These are phyloP conservation scores for Populus hybrid DNA, from an alignment of 441 rosid genomes.

Conservation along the genomic window DNA sequence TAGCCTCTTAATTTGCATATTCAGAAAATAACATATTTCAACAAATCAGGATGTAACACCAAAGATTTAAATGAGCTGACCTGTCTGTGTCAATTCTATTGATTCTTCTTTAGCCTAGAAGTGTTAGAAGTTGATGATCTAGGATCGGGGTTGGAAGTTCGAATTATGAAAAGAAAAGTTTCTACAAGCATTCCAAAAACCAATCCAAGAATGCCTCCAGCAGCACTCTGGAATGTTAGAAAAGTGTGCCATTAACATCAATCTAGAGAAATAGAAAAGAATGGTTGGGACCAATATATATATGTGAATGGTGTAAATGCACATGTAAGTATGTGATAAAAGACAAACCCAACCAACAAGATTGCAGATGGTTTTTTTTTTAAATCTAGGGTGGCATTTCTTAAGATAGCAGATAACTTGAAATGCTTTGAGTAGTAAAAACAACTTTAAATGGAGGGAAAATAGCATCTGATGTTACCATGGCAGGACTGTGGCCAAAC, in stretches of 20 bases:
- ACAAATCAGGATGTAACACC: background rate
- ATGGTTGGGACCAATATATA: background rate
- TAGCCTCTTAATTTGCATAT: background rate
- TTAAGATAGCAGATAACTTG: background rate
- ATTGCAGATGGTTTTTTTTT: background rate
- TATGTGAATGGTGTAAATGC: background rate
- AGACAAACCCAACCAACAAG: background rate
- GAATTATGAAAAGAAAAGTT: slow-evolving; percentile 80
- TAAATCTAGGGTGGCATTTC: background rate
- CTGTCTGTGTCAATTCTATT: slow-evolving; percentile 26
- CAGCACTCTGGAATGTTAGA: slow-evolving; percentile 58
- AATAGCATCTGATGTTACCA: slow-evolving; percentile 36
- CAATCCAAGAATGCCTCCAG: slow-evolving; percentile 91
- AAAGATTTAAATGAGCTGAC: slow-evolving; percentile 47
- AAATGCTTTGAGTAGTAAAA: background rate
- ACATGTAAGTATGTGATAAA: background rate
- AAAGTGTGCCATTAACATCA: background rate
- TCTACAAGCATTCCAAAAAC: slow-evolving; percentile 89
- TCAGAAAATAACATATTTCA: background rate
- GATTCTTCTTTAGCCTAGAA: slow-evolving; percentile 62
- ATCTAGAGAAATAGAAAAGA: background rate
- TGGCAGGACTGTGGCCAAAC: slow-evolving; percentile 59
- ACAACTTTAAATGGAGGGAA: background rate
- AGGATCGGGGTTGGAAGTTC: slow-evolving; percentile 49
- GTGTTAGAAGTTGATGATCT: slow-evolving; percentile 28